These are phyloP conservation scores for Penicillium sp. DNA, from an alignment of 2,329 filamentous ascomycete genomes.

Conservation along the genomic window DNA sequence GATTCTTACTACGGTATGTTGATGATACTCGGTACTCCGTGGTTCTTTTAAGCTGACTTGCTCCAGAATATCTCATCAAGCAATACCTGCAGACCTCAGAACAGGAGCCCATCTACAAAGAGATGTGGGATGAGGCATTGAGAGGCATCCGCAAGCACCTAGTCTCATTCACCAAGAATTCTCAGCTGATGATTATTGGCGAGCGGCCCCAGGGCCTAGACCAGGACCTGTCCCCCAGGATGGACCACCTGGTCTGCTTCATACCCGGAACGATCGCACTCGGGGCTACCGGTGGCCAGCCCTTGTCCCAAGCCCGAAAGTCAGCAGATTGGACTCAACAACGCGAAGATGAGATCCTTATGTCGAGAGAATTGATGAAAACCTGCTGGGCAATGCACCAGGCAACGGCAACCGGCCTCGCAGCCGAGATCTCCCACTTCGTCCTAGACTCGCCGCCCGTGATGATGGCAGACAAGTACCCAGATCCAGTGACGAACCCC, in stretches of 20 bases:
- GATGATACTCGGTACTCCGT: neutral
- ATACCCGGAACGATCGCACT: slow-evolving; percentile 94
- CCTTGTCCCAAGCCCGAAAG: slow-evolving; percentile 72
- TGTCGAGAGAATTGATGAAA: slow-evolving; percentile 88
- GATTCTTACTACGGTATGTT: slow-evolving; percentile 81
- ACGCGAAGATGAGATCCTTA: slow-evolving; percentile 80
- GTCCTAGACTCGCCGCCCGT: slow-evolving; percentile 67
- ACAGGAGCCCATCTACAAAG: slow-evolving; percentile 78
- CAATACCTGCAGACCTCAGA: slow-evolving; percentile 93
- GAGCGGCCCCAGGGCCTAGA: slow-evolving; percentile 76
- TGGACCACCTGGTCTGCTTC: slow-evolving; percentile 98
- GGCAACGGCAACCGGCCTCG: slow-evolving; percentile 83
- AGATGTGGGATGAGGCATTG: slow-evolving; percentile 89
- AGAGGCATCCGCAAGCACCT: slow-evolving; percentile 86
- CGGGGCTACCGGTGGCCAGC: slow-evolving; percentile 74
- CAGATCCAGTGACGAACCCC: slow-evolving; percentile 31
- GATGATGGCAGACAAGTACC: slow-evolving; percentile 41
- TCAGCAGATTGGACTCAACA: slow-evolving; percentile 69
- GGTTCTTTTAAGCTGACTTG: slow-evolving; percentile 8
- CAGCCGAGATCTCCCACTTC: slow-evolving; percentile 92
- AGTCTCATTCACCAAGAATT: slow-evolving; percentile 78
- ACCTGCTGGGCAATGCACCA: slow-evolving; percentile 99
- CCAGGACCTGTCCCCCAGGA: slow-evolving; percentile 67
- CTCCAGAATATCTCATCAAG: slow-evolving; percentile 87
- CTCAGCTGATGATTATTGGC: slow-evolving; percentile 81